phyloP scores from a whole-genome alignment of 1,284 basidiomycete genomes.

The Boletellus dicymbophilus region DNA sequence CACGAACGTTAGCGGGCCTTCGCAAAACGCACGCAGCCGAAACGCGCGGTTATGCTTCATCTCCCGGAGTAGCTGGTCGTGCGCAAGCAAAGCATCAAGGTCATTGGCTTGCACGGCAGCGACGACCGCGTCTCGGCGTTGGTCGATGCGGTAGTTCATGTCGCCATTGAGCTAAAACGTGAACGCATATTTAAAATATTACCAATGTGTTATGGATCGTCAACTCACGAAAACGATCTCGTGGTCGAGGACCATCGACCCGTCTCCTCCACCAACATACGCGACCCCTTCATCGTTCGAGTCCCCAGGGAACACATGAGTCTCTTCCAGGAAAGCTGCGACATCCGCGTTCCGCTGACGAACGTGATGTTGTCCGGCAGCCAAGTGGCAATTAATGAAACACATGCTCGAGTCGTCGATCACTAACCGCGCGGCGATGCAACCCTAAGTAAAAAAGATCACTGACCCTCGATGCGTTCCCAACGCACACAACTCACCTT shows the following conservation, averaged over 20 bases:
- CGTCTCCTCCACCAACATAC: conserved; percentile 91
- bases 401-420: conserved; percentile 92
- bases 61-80: conserved; percentile 92
- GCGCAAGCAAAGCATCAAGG: conserved; percentile 60
- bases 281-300: conserved; percentile 53
- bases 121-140: conserved; percentile 81
- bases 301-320: conserved; percentile 61
- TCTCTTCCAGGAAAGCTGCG: conserved; percentile 83
- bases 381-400: conserved; percentile 95
- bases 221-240: conserved; percentile 86
- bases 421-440: conserved; percentile 87
- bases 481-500: conserved; percentile 79
- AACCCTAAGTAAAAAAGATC: conserved; percentile 62
- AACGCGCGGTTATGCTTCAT: conserved; percentile 86
- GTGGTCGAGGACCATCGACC: conserved; percentile 93
- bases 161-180: conserved; percentile 75
- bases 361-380: conserved; percentile 87
- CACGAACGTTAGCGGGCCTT: conserved; percentile 79
- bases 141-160: conserved; percentile 94
- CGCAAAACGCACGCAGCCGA: conserved; percentile 81
- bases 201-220: no score
- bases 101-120: conserved; percentile 69
- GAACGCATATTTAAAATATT: no score
- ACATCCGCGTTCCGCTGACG: conserved; percentile 86
- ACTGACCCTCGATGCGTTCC: no score